These are phyloP conservation scores for Penicillium glabrum DNA, from an alignment of 2,329 filamentous ascomycete genomes.

Conservation along the genomic window DNA sequence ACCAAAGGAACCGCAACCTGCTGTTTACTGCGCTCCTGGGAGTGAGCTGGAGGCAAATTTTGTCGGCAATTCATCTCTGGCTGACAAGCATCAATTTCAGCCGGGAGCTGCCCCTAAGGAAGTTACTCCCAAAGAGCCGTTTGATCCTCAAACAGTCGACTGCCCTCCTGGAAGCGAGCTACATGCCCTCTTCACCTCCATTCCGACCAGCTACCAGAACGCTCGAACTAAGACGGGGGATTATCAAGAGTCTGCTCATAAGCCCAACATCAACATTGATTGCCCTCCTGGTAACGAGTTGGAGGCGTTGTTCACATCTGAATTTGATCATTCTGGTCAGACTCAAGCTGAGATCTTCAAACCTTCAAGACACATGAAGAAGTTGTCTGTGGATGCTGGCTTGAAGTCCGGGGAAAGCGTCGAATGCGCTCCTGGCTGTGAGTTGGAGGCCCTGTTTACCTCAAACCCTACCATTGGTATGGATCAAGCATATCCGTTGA, in stretches of 20 bases:
- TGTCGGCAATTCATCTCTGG: constrained; percentile 1
- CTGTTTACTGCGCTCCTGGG: constrained; percentile 2
- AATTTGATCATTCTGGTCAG: background rate
- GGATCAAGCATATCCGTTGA: background rate
- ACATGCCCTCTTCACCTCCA: constrained; percentile 2
- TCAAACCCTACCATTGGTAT: background rate
- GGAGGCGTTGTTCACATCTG: constrained; percentile 5
- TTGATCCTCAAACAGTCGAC: background rate
- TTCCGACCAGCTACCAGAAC: background rate
- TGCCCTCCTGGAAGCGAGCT: constrained; percentile 11
- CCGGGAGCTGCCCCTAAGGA: background rate
- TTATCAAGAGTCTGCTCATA: constrained; percentile 1
- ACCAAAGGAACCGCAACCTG: constrained; percentile 12
- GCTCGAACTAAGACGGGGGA: background rate
- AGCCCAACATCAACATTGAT: constrained; percentile 9
- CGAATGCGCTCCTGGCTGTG: constrained; percentile 14
- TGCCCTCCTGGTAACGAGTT: constrained; percentile 11
- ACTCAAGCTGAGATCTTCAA: constrained; percentile 1
- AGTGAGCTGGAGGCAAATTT: constrained; percentile 13
- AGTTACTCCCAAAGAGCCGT: background rate
- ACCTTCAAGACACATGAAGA: background rate
- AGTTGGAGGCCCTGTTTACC: constrained; percentile 15
- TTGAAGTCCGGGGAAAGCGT: constrained; percentile 1
- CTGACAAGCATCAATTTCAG: constrained; percentile 11
- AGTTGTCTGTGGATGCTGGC: background rate